These are phyloP conservation scores for Beauveria caledonica DNA, from an alignment of 2,329 filamentous ascomycete species.

Conservation along the genomic window DNA sequence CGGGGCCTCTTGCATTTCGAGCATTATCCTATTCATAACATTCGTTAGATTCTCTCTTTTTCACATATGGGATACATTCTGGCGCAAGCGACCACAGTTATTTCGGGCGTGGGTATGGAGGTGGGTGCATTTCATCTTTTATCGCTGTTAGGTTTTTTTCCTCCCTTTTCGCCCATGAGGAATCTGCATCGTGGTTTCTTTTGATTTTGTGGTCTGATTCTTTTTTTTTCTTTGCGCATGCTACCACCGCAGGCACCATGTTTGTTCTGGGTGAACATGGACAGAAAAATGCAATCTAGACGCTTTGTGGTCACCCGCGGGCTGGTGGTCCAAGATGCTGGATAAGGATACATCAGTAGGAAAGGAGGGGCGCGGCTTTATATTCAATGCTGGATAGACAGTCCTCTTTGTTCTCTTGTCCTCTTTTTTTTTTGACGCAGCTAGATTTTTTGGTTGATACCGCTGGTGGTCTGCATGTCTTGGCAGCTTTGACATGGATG, in stretches of 20 bases:
- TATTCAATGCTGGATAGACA: slow-evolving; percentile 9
- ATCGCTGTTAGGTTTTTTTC: slow-evolving; percentile 13
- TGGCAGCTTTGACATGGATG: not conserved
- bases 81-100: slow-evolving; percentile 8
- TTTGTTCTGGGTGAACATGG: not conserved
- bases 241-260: not conserved
- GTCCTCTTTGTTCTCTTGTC: slow-evolving; percentile 10
- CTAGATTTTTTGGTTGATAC: slow-evolving; percentile 15
- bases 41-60: slow-evolving; percentile 9
- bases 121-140: slow-evolving; percentile 12
- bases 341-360: not conserved
- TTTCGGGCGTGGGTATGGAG: slow-evolving; percentile 5
- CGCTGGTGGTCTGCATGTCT: not conserved
- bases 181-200: not conserved
- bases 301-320: not conserved
- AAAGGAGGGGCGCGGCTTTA: not conserved
- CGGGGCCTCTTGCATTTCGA: slow-evolving; percentile 2
- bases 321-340: not conserved
- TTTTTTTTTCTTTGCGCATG: slow-evolving; percentile 11
- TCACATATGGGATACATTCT: slow-evolving; percentile 10
- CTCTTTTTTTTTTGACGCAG: slow-evolving; percentile 11
- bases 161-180: not conserved
- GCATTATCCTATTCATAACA: slow-evolving; percentile 8
- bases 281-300: not conserved
- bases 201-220: slow-evolving; percentile 6